phyloP scores from a whole-genome alignment of 2,329 filamentous ascomycete genomes.

The Alternaria dauci region DNA sequence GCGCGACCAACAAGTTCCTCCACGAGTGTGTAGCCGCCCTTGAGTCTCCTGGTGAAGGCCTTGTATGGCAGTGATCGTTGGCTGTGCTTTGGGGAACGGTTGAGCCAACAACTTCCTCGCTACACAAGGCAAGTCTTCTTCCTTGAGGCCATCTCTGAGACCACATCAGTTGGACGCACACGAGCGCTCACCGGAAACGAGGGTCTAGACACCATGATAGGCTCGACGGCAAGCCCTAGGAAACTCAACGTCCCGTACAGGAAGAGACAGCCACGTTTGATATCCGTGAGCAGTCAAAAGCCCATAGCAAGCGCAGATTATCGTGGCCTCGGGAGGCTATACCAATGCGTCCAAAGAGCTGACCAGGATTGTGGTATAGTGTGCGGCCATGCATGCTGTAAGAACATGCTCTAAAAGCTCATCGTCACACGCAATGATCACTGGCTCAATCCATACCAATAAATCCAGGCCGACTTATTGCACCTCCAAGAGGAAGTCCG shows the following conservation, averaged over 20 bases:
- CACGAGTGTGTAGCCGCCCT: too few species aligned
- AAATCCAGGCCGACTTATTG: too few species aligned
- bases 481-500: background rate
- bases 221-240: background rate
- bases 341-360: background rate
- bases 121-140: constrained; percentile 32
- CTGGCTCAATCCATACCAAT: background rate
- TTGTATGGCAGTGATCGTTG: too few species aligned
- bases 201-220: background rate
- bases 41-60: too few species aligned
- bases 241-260: background rate
- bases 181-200: constrained; percentile 5
- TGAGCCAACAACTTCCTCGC: too few species aligned
- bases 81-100: too few species aligned
- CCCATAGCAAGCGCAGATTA: background rate
- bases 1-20: background rate
- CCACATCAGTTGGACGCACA: background rate
- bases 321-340: constrained; percentile 4
- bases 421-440: background rate
- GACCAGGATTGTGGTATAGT: constrained; percentile 10
- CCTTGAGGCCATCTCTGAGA: constrained; percentile 19
- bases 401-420: background rate
- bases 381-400: constrained; percentile 11
- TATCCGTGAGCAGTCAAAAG: background rate
- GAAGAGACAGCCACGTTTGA: background rate